Percentiles rank a stretch among this genome's conserved stretches.
phyloP scores from a whole-genome alignment of 345 rosid species.

The Cochlearia excelsa region DNA sequence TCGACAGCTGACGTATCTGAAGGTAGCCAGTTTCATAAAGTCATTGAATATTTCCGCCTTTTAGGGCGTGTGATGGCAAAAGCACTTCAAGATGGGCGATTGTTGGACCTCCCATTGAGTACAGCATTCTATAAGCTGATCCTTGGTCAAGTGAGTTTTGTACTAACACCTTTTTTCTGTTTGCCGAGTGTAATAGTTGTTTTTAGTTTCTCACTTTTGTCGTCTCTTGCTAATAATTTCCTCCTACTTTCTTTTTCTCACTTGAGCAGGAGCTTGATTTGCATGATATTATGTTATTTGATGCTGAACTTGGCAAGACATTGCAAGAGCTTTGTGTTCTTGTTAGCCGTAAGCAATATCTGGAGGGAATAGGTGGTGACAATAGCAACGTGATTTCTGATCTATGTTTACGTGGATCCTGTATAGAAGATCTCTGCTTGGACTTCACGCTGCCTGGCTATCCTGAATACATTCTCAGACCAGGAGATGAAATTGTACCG shows the following conservation, averaged over 20 bases:
- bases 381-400: conserved; percentile 40
- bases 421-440: conserved; percentile 78
- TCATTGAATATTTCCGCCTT: conserved; percentile 74
- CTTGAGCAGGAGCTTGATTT: conserved; percentile 89
- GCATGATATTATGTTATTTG: conserved; percentile 76
- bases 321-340: conserved; percentile 79
- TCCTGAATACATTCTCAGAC: conserved; percentile 75
- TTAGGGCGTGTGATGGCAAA: conserved; percentile 98
- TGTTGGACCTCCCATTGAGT: conserved; percentile 83
- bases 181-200: not conserved
- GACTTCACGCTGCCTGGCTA: conserved; percentile 95
- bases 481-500: conserved; percentile 78
- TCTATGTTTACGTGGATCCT: conserved; percentile 58
- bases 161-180: not conserved
- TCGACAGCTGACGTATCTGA: conserved; percentile 67
- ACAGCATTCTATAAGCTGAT: conserved; percentile 83
- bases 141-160: conserved; percentile 76
- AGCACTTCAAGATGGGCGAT: conserved; percentile 99
- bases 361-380: conserved; percentile 49
- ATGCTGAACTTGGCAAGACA: conserved; percentile 77
- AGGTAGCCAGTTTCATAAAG: conserved; percentile 69
- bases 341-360: conserved; percentile 68
- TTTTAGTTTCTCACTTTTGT: conserved; percentile 14
- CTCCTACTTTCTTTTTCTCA: conserved; percentile 21
- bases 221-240: not conserved